phyloP scores from a whole-genome alignment of 1,139 yeast genomes.

The Pichia sp. region DNA sequence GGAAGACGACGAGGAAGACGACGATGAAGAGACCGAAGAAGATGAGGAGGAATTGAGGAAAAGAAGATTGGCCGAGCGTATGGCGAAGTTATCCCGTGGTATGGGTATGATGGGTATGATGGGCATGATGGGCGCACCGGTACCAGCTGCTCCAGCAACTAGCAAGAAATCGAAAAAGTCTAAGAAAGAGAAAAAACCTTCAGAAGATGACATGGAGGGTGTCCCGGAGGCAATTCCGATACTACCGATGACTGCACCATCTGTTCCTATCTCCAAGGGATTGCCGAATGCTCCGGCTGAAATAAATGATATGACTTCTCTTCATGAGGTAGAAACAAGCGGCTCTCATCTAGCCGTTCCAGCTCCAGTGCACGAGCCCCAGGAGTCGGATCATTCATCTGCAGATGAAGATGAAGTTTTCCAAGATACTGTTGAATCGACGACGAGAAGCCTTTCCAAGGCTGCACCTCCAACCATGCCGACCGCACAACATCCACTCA shows the following conservation, averaged over 20 bases:
- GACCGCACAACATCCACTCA: slow-evolving; percentile 4
- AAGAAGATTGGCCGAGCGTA: slow-evolving; percentile 78
- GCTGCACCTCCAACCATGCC: background rate
- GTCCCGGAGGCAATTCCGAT: slow-evolving; percentile 42
- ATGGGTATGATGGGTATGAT: slow-evolving; percentile 85
- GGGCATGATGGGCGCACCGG: slow-evolving; percentile 58
- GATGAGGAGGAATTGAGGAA: slow-evolving; percentile 74
- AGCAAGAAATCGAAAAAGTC: slow-evolving; percentile 30
- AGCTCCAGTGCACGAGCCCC: background rate
- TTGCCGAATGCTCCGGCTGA: slow-evolving; percentile 19
- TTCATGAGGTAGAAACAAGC: background rate
- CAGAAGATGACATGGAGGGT: slow-evolving; percentile 1
- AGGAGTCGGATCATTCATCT: background rate
- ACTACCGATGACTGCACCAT: slow-evolving; percentile 12
- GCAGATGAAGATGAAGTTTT: slow-evolving; percentile 19
- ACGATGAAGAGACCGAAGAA: slow-evolving; percentile 40
- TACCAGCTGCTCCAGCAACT: slow-evolving; percentile 22
- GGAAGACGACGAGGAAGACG: slow-evolving; percentile 32
- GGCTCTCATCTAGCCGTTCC: background rate
- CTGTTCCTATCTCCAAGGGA: slow-evolving; percentile 24
- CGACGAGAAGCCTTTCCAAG: slow-evolving; percentile 8
- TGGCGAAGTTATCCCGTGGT: slow-evolving; percentile 94
- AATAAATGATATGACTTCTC: background rate
- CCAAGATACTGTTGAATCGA: slow-evolving; percentile 7
- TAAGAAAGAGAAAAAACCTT: slow-evolving; percentile 18